A percentile compares a stretch with the other conserved stretches of the same genome.
Evolutionary conservation across 2,329 filamentous ascomycete species (phyloP).

Genomic region (Claviceps sp.): DNA sequence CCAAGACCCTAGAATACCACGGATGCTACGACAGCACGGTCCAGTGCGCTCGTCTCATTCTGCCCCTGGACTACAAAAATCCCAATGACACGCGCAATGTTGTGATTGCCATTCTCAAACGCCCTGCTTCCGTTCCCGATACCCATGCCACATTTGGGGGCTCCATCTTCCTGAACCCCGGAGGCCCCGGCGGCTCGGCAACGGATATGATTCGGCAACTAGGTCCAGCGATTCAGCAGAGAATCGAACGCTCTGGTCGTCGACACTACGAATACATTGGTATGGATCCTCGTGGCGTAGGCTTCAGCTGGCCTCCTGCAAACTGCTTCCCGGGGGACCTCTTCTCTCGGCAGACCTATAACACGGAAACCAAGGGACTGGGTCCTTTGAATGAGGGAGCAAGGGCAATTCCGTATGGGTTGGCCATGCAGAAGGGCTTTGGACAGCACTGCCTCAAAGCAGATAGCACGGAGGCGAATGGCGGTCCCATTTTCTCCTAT

Average conservation of each 20-base stretch:
- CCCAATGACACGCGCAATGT: conserved; percentile 13
- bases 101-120: conserved; percentile 24
- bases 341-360: conserved; percentile 4
- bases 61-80: conserved; percentile 26
- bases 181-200: conserved; percentile 25
- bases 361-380: background rate
- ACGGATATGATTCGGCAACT: conserved; percentile 11
- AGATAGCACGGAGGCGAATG: conserved; percentile 4
- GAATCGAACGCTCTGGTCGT: conserved; percentile 13
- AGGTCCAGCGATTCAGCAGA: conserved; percentile 14
- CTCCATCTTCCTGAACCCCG: conserved; percentile 25
- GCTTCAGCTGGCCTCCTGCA: background rate
- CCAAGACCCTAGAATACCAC: conserved; percentile 12
- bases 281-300: conserved; percentile 27
- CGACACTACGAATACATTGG: conserved; percentile 24
- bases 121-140: conserved; percentile 22
- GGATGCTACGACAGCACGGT: conserved; percentile 20
- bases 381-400: background rate
- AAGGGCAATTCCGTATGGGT: conserved; percentile 2
- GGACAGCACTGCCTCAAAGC: conserved; percentile 14
- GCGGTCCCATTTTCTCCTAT: conserved; percentile 13
- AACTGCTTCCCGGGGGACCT: conserved; percentile 10
- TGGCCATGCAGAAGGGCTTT: conserved; percentile 8
- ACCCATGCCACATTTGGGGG: conserved; percentile 23
- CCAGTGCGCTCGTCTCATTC: conserved; percentile 26